phyloP scores from a whole-genome alignment of 2,329 filamentous ascomycete genomes.

The Aspergillus bombycis region DNA sequence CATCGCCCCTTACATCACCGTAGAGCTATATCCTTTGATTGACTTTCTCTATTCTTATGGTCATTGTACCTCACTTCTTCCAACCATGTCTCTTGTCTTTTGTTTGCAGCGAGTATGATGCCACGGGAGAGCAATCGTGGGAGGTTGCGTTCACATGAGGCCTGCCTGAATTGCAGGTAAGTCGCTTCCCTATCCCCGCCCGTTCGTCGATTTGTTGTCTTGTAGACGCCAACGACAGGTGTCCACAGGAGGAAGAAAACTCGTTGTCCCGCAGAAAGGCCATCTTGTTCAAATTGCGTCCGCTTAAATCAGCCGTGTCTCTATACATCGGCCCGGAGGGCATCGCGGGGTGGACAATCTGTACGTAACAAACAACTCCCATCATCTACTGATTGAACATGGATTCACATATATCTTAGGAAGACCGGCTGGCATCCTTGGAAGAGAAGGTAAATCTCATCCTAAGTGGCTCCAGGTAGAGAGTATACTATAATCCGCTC shows the following conservation, averaged over 20 bases:
- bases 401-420: slow-evolving; percentile 36
- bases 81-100: slow-evolving; percentile 2
- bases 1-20: slow-evolving; percentile 1
- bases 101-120: slow-evolving; percentile 24
- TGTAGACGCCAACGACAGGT: slow-evolving; percentile 14
- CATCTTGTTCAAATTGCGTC: slow-evolving; percentile 55
- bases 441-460: slow-evolving; percentile 58
- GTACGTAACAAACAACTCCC: slow-evolving; percentile 33
- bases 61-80: slow-evolving; percentile 1
- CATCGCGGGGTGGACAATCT: slow-evolving; percentile 48
- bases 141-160: slow-evolving; percentile 38
- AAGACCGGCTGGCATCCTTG: slow-evolving; percentile 55
- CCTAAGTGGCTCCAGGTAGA: slow-evolving; percentile 47
- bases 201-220: not conserved
- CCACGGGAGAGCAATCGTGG: slow-evolving; percentile 33
- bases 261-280: slow-evolving; percentile 56
- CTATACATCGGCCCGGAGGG: slow-evolving; percentile 44
- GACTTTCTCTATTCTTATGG: not conserved
- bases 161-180: slow-evolving; percentile 53
- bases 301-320: slow-evolving; percentile 54
- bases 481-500: not conserved
- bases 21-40: not conserved
- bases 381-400: not conserved
- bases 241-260: slow-evolving; percentile 52
- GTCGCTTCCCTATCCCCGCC: slow-evolving; percentile 14